Conservation (phyloP, 1,139 yeast genomes). For the Citeromyces hawaiiensis region DNA sequence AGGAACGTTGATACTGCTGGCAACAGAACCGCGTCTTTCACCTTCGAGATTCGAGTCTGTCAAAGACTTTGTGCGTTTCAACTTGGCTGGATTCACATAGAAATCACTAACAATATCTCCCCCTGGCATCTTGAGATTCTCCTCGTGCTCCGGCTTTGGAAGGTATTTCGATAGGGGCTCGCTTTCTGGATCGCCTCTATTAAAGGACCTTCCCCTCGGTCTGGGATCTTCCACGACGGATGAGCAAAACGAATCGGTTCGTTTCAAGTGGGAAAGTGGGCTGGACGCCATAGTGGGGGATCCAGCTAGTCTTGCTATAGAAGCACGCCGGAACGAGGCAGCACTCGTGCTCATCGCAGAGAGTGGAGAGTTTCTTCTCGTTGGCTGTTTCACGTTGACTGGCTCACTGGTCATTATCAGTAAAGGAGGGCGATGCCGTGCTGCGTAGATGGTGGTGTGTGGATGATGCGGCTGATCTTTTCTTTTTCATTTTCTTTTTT, state of each 20-base stretch:
- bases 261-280: neutral
- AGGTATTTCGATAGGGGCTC: conserved; percentile 2
- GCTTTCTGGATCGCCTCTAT: neutral
- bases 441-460: neutral
- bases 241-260: conserved; percentile 4
- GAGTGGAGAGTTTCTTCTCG: conserved; percentile 6
- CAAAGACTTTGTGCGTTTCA: conserved; percentile 13
- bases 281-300: conserved; percentile 8
- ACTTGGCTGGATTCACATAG: conserved; percentile 15
- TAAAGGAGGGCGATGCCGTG: too few relatives aligned
- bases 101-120: conserved; percentile 63
- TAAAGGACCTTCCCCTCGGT: neutral
- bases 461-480: neutral
- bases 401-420: neutral
- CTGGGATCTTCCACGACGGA: conserved; percentile 1
- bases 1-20: conserved; percentile 59
- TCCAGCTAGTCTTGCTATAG: conserved; percentile 15
- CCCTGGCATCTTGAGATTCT: conserved; percentile 28
- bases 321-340: conserved; percentile 10
- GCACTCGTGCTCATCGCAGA: conserved; percentile 4
- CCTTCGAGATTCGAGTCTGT: conserved; percentile 12
- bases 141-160: conserved; percentile 5
- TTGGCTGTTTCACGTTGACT: conserved; percentile 1
- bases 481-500: too few relatives aligned
- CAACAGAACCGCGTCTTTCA: conserved; percentile 45